Base-by-base conservation (phyloP, 345 rosid genomes). In the Lumnitzera racemosa region DNA sequence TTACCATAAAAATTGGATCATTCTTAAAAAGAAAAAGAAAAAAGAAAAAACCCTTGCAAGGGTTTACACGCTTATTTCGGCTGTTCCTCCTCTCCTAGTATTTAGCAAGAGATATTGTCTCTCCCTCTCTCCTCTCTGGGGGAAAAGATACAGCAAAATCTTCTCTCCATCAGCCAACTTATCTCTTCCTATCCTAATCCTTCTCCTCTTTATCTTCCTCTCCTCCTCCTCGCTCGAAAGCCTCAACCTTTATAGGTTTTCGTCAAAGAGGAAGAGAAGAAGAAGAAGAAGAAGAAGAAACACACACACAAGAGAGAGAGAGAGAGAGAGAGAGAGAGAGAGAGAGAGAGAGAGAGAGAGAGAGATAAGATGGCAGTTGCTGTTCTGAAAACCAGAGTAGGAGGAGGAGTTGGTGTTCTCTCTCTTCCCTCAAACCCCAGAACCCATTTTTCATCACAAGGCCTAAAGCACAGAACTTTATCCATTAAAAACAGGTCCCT, bases 381-480 rank as follows among this genome's bases (percentile, higher is more conserved):
- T 77, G 80, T 85, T n/a, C 47, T 82, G 15, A 87, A 89, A 64
- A 70, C 89, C 75, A 82, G 68, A 62, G 90, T 36, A 36, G 43
- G 43, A 36, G 43, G 43, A 36, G 43, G 43, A 36, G 9, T 36
- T 36, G 43, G 92, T 61, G 76, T 87, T 65, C 77, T 87, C n/a
- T 91, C 95, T 14, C 70, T 87, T 9, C 95, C 95, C 15, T 65
- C 80, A 2, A 87, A 70, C 79, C 95, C 89, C 49, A 74, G 64
- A 56, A 61, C 61, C 29, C 75, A 76, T 53, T 57, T 55, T 24
- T 78, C 90, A 2, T 91, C 96, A 46, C 83, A 70, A 53, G 89
- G 84, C 68, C 78, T 92, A 72, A 89, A 80, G 80, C 94, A 82
- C 51, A 78, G 96, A 58, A 75, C 84, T 79, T 74, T 82, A 66